Base-by-base conservation (phyloP, 441 rosid species). In the Brassica hybrid region DNA sequence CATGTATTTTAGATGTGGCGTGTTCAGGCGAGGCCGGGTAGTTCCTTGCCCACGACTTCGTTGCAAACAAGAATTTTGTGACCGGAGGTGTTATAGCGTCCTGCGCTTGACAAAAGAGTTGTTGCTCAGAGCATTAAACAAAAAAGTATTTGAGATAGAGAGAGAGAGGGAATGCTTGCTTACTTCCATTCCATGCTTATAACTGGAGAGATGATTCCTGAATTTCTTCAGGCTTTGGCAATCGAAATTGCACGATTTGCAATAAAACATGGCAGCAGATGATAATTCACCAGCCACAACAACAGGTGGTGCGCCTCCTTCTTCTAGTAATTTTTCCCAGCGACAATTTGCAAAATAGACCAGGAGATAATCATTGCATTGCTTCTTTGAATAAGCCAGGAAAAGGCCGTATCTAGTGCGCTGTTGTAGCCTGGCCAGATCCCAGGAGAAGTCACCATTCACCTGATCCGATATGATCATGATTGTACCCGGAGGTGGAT, bases 331-430 rank as follows among this genome's bases (percentile, higher is more conserved):
- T 48, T 48, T 7, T 30, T 50, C 69, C 62, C 62, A 63, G 4
- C 52, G 76, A 61, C 76, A 72, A 48, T 72, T 68, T 7, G 60
- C 62, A 25, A 18, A 61, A 10, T 30, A 48, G 34, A 72, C 34
- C 1, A 50, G 52, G 34, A 52, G 6, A 11, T 18, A 63, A 68
- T 50, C 36, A 48, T 50, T 50, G 61, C 34, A 12, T 30, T 32
- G 76, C 60, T 68, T 63, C 52, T 0, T 63, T 16, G 76, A 50
- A 32, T 73, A 50, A 63, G 76, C 62, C 7, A 50, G 50, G 1
- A 63, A 50, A 5, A 73, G 6, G 62, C 65, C 54, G 64, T 73
- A 52, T 9, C 23, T 64, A 1, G 0, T 0, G 2, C 0, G 0
- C 65, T 72, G 69, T 63, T 48, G 76, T 2, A 2, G 3, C 1